Evolutionary conservation across 2,329 filamentous ascomycete species (phyloP).

Genomic region (Pyricularia sp.): DNA sequence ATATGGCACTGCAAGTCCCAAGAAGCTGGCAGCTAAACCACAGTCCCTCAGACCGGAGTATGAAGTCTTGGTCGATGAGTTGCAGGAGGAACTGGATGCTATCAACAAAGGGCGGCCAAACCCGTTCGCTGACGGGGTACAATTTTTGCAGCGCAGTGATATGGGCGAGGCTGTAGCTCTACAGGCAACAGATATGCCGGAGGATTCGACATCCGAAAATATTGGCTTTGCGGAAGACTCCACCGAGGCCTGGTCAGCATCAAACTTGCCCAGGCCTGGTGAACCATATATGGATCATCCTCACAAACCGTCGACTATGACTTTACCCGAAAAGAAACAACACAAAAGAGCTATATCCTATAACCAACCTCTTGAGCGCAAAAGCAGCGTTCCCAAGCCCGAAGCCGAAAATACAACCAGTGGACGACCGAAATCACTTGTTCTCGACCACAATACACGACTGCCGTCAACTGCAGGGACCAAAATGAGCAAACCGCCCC

Average conservation of each 20-base stretch:
- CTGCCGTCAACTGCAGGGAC: background rate
- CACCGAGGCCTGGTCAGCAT: background rate
- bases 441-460: background rate
- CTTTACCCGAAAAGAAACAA: background rate
- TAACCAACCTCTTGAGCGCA: background rate
- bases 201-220: constrained; percentile 35
- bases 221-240: constrained; percentile 43
- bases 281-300: background rate
- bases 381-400: background rate
- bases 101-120: constrained; percentile 11
- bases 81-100: constrained; percentile 30
- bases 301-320: background rate
- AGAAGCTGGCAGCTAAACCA: constrained; percentile 15
- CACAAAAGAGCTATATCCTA: background rate
- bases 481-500: background rate
- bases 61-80: constrained; percentile 26
- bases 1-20: constrained; percentile 23
- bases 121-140: constrained; percentile 2
- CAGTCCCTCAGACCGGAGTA: constrained; percentile 31
- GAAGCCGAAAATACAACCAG: background rate
- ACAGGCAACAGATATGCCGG: constrained; percentile 7
- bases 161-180: background rate
- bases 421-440: background rate
- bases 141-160: constrained; percentile 26
- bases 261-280: background rate